These are phyloP conservation scores for Prunus campanulata DNA, from an alignment of 306 rosid genomes.

Conservation along the genomic window DNA sequence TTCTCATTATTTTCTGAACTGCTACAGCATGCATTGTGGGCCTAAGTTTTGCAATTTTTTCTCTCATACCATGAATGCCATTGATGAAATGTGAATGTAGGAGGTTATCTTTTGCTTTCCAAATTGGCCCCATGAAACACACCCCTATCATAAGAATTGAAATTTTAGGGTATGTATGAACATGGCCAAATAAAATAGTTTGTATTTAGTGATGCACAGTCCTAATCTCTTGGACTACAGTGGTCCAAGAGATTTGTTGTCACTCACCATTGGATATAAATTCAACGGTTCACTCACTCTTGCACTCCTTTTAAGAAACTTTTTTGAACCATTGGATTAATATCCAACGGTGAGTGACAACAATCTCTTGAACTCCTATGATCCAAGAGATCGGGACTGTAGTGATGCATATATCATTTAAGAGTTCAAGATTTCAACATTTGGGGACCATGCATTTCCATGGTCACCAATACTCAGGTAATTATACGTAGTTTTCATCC, in stretches of 20 bases:
- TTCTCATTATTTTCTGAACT: constrained; percentile 27
- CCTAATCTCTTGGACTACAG: too few species aligned
- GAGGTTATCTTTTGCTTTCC: constrained; percentile 27
- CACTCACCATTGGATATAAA: too few species aligned
- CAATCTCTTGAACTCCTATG: too few species aligned
- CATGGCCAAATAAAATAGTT: constrained; percentile 1
- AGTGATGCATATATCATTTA: not conserved
- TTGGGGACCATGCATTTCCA: not conserved
- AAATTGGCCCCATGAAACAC: constrained; percentile 13
- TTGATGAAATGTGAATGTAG: constrained; percentile 6
- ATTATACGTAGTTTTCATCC: not conserved
- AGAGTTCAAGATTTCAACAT: not conserved
- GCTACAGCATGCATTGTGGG: constrained; percentile 7
- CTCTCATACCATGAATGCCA: constrained; percentile 14
- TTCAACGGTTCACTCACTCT: too few species aligned
- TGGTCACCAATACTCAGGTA: not conserved
- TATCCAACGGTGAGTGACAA: too few species aligned
- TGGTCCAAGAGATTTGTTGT: too few species aligned
- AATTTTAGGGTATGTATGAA: not conserved
- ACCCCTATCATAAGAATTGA: not conserved
- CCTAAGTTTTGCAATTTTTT: constrained; percentile 4
- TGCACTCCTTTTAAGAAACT: too few species aligned
- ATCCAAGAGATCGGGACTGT: too few species aligned
- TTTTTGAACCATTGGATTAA: too few species aligned
- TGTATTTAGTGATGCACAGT: not conserved